phyloP scores from a whole-genome alignment of 2,329 filamentous ascomycete genomes.

The Bipolaris zeicola region DNA sequence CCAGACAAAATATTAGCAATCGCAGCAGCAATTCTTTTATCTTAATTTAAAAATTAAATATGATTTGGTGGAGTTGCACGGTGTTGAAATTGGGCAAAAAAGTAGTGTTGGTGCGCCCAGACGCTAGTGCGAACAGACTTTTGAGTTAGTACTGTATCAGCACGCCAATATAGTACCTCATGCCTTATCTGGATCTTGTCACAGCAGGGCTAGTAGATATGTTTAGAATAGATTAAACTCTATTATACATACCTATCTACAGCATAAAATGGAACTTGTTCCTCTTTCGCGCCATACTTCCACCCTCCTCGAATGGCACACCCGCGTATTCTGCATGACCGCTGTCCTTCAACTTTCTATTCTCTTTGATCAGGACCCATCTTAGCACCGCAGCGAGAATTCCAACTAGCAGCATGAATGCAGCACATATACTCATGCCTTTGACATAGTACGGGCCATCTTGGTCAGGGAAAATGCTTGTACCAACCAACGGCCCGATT shows the following conservation, averaged over 20 bases:
- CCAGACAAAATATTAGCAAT: too few relatives aligned
- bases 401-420: constrained; percentile 56
- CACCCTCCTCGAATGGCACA: constrained; percentile 34
- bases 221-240: neutral
- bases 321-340: constrained; percentile 31
- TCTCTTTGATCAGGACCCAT: constrained; percentile 44
- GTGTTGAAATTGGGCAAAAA: too few relatives aligned
- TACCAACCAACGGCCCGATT: constrained; percentile 69
- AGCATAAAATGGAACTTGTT: constrained; percentile 40
- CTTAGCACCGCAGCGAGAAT: constrained; percentile 52
- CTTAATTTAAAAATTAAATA: too few relatives aligned
- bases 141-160: too few relatives aligned
- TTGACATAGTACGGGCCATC: constrained; percentile 57
- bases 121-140: too few relatives aligned
- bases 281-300: constrained; percentile 13
- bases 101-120: too few relatives aligned
- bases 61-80: too few relatives aligned
- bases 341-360: constrained; percentile 18
- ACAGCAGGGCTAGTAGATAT: neutral
- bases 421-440: constrained; percentile 59
- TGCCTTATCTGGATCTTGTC: neutral
- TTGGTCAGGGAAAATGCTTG: constrained; percentile 59
- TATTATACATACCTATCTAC: constrained; percentile 11
- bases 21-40: too few relatives aligned
- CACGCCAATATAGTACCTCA: neutral